These are phyloP conservation scores for Barnettozyma pratensis DNA, from an alignment of 805 yeast genomes.

Conservation along the genomic window DNA sequence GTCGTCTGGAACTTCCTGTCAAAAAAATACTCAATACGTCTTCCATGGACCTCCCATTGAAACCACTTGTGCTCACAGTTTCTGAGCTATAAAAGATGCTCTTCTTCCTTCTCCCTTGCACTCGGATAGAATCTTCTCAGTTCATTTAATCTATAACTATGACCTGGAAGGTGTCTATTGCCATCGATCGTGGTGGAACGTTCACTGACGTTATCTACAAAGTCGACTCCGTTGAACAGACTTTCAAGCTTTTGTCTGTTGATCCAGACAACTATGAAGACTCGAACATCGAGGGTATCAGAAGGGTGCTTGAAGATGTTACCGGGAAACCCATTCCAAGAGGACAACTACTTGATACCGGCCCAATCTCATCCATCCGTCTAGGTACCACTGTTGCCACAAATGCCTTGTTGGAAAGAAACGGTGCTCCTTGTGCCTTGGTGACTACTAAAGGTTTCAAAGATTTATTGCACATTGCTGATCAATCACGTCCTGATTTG, in stretches of 20 bases:
- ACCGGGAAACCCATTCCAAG: conserved; percentile 30
- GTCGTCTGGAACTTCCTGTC: conserved; percentile 6
- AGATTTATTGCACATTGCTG: conserved; percentile 46
- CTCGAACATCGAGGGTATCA: conserved; percentile 48
- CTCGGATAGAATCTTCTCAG: too few relatives aligned
- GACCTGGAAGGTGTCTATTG: conserved; percentile 13
- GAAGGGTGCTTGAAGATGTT: conserved; percentile 38
- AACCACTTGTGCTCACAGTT: too few relatives aligned
- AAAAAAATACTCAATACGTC: background rate
- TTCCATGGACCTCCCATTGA: background rate
- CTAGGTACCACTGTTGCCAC: conserved; percentile 52
- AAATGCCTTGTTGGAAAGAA: conserved; percentile 47
- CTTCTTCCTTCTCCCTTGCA: too few relatives aligned
- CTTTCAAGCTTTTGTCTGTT: conserved; percentile 43
- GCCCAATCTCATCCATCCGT: conserved; percentile 36
- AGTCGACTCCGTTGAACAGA: conserved; percentile 34
- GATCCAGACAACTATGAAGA: conserved; percentile 44
- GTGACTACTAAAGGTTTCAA: conserved; percentile 47
- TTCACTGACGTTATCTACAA: conserved; percentile 44
- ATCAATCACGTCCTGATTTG: conserved; percentile 47
- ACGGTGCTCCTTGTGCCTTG: conserved; percentile 44
- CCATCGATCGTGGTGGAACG: conserved; percentile 36
- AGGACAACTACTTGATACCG: conserved; percentile 29
- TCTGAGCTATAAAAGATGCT: too few relatives aligned
- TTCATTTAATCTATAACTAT: too few relatives aligned